phyloP scores from a whole-genome alignment of 2,329 filamentous ascomycete species.

The Falciphora oryzae region DNA sequence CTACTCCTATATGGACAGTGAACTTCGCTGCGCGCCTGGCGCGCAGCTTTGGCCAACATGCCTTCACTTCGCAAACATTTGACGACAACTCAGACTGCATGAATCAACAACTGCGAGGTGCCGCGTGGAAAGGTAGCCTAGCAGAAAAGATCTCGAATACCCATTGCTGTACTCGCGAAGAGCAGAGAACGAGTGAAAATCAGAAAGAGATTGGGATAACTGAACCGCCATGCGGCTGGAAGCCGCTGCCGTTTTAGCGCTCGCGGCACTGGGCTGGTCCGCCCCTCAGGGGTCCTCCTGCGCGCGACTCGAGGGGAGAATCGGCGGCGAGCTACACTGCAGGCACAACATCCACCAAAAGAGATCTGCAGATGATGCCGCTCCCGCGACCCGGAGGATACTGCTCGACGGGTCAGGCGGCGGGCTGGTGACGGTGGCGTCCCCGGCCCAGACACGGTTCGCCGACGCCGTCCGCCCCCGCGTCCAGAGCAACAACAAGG shows the following conservation, averaged over 20 bases:
- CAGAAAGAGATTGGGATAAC: background rate
- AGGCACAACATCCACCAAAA: background rate
- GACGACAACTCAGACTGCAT: background rate
- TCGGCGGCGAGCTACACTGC: constrained; percentile 1
- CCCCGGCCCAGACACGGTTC: background rate
- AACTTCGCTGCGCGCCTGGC: no score
- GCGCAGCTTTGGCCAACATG: background rate
- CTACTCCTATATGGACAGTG: background rate
- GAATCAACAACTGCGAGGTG: background rate
- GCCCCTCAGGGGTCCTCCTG: background rate
- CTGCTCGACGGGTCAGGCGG: background rate
- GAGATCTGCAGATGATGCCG: background rate
- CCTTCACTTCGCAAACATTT: background rate
- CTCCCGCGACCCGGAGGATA: background rate
- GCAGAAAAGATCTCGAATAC: background rate
- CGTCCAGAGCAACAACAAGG: background rate
- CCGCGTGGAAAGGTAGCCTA: background rate
- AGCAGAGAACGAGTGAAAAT: background rate
- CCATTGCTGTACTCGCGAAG: background rate
- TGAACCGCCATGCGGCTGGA: constrained; percentile 5
- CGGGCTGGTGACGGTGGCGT: constrained; percentile 4
- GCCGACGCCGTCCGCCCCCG: constrained; percentile 3
- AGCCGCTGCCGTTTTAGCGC: constrained; percentile 5
- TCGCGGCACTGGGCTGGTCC: background rate
- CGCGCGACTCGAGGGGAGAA: background rate